Evolutionary conservation across 202 grass and related monocot genomes (phyloP), one percentile per base, ranked within the genome.

Genomic region (Setaria viridis): DNA sequence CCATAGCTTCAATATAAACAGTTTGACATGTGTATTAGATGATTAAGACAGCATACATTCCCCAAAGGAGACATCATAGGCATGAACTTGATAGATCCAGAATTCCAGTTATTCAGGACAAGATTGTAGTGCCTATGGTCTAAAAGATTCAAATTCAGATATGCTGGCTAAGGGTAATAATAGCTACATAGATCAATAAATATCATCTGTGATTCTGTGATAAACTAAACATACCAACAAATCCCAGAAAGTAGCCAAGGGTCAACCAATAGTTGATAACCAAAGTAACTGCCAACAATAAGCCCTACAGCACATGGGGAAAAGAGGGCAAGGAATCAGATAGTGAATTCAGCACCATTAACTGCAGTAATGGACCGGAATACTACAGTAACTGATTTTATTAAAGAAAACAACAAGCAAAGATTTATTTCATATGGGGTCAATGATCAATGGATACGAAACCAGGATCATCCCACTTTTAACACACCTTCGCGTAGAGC

Each of bases 401-500:
- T 57, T 11, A 78, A 82, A 29, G 58, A 69, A 51, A 87, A 79
- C 2, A 11, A 76, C 9, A 85, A 68, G 58, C 43, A 53, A 73
- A 49, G 63, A 65, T 80, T 46, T 21, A 71, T 39, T 43, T 65
- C 55, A 15, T 47, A 21, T 39, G 34, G 9, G 46, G 12, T 70
- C 33, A 78, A 80, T 14, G 32, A 79, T 75, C 21, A 80, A 32
- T 73, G 53, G 55, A 76, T 65, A 67, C 48, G 70, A 37, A 30
- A 72, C 25, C 11, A 71, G 57, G 56, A 62, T 6, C 60, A 85
- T 68, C 46, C 47, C 3, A 29, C 71, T 67, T 78, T 41, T 7
- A 72, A 71, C 70, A 15, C 66, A 97, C 94, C 97, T 97, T 99
- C 3, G 87, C 94, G 80, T 96, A 97, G 42, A 99, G 79, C 35